These are phyloP conservation scores for Thyridium curvatum DNA, from an alignment of 2,329 filamentous ascomycete genomes.

Conservation along the genomic window DNA sequence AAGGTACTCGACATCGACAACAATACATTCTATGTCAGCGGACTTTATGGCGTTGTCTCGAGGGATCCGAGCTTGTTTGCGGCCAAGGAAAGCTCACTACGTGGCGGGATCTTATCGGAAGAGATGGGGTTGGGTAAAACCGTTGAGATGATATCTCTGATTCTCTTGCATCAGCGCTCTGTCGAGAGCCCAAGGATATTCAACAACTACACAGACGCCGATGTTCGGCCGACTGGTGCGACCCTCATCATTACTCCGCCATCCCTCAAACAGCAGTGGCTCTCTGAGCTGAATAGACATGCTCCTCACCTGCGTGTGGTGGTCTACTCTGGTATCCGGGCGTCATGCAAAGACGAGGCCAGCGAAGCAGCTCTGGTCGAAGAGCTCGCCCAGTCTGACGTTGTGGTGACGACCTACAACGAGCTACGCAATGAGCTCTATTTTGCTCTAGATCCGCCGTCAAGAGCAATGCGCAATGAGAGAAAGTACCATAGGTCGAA, in stretches of 20 bases:
- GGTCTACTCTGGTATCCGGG: constrained; percentile 42
- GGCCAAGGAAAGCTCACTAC: constrained; percentile 31
- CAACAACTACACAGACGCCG: constrained; percentile 26
- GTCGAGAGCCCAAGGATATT: constrained; percentile 9
- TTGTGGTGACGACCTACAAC: constrained; percentile 59
- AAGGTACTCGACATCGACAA: constrained; percentile 37
- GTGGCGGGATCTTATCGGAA: constrained; percentile 65
- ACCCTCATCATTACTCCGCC: constrained; percentile 58
- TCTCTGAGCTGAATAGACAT: constrained; percentile 51
- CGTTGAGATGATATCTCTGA: constrained; percentile 65
- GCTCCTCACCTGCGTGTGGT: constrained; percentile 51
- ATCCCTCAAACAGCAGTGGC: constrained; percentile 54
- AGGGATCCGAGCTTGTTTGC: constrained; percentile 39
- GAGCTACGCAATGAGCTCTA: constrained; percentile 77
- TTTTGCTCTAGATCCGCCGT: constrained; percentile 63
- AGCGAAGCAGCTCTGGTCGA: constrained; percentile 33
- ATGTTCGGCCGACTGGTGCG: constrained; percentile 42
- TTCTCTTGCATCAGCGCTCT: constrained; percentile 53
- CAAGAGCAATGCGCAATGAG: constrained; percentile 58
- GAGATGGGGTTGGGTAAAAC: constrained; percentile 85
- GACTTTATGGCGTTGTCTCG: constrained; percentile 54
- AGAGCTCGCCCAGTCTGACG: constrained; percentile 43
- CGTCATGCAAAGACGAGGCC: constrained; percentile 25
- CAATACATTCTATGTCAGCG: constrained; percentile 35
- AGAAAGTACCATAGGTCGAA: constrained; percentile 60